Evolutionary conservation across 2,329 filamentous ascomycete genomes (phyloP), one percentile per base, ranked within the genome.

Genomic region (Colletotrichum caudatum): DNA sequence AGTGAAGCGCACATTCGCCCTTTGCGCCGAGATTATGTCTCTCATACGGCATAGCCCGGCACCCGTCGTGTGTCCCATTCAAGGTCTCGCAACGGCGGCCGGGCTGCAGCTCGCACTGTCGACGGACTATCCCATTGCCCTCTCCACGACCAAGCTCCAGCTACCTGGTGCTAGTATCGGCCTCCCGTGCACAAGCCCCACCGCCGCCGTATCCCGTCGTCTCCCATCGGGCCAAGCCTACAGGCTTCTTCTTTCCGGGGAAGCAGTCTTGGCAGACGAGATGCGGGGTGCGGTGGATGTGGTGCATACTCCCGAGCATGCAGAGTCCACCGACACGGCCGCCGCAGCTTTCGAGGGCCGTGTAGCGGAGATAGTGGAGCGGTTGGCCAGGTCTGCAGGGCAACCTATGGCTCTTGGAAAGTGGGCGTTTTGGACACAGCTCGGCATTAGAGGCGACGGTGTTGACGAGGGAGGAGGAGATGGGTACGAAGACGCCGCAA

Each of bases 351-450:
- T 80, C 12, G 75, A 77, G 62, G 69, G 39, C 1, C 75, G 76
- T 23, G 78, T 80, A 9, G 72, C 61, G 8, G 73, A 75, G 54
- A 69, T 80, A 26, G 74, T 76, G 11, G 61, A 65, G 16, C 74
- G 73, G 67, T 66, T 79, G 37, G 76, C 71, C 4, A 51, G 41
- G 26, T 70, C 73, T 5, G 66, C 78, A 4, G 78, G 74, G 9
- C 79, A 79, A 73, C 74, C 77, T 18, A 78, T 76, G 70, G 79
- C 79, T 5, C 67, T 81, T 57, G 79, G 77, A 3, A 81, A 81
- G 74, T 81, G 80, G 79, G 78, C 78, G 0, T 81, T 76, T 62
- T 80, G 79, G 79, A 77, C 78, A 8, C 79, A 80, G 74, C 54
- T 75, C n/a, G 73, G 74, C 1, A 66, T 79, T 35, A 54, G 20